Percentiles rank a stretch among this genome's conserved stretches.
Evolutionary conservation across 78 protist species (phyloP).

Genomic region (Pigoraptor vietnamica): DNA sequence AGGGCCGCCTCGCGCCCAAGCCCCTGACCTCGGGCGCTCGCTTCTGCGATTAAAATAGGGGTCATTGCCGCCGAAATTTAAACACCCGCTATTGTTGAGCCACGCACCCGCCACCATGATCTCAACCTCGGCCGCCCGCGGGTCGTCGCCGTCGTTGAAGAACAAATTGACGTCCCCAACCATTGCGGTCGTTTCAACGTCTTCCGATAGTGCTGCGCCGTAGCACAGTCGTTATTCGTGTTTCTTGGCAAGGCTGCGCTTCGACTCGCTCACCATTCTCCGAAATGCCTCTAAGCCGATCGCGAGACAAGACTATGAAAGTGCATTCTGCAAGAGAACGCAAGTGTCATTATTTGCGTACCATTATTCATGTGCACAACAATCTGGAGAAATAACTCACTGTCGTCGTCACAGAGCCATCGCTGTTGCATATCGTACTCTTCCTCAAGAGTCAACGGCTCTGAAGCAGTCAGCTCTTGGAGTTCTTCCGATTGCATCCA

Average conservation of each 20-base stretch:
- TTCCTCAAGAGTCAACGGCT: constrained; percentile 71
- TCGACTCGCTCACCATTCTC: no score
- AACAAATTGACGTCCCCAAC: constrained; percentile 85
- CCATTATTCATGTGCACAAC: neutral
- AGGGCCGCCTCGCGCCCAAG: constrained; percentile 42
- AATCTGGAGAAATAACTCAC: neutral
- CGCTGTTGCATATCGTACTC: constrained; percentile 75
- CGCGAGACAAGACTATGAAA: neutral
- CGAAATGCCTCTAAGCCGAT: neutral
- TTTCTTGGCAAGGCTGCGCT: no score
- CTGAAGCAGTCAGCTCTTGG: constrained; percentile 64
- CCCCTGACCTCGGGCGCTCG: constrained; percentile 53
- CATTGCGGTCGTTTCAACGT: constrained; percentile 30
- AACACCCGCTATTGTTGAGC: no score
- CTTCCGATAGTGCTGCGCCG: neutral
- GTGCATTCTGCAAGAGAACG: constrained; percentile 28
- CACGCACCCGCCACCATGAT: constrained; percentile 64
- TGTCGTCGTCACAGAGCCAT: constrained; percentile 72
- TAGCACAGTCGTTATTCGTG: no score
- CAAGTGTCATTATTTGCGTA: no score
- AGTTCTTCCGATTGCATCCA: constrained; percentile 78
- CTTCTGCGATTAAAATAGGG: constrained; percentile 5
- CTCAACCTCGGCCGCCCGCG: constrained; percentile 50
- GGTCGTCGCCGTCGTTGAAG: constrained; percentile 44
- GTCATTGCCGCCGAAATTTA: neutral